Evolutionary conservation across 208 protist genomes (phyloP), one percentile per base, ranked within the genome.

Genomic region (Naegleria lovaniensis): DNA sequence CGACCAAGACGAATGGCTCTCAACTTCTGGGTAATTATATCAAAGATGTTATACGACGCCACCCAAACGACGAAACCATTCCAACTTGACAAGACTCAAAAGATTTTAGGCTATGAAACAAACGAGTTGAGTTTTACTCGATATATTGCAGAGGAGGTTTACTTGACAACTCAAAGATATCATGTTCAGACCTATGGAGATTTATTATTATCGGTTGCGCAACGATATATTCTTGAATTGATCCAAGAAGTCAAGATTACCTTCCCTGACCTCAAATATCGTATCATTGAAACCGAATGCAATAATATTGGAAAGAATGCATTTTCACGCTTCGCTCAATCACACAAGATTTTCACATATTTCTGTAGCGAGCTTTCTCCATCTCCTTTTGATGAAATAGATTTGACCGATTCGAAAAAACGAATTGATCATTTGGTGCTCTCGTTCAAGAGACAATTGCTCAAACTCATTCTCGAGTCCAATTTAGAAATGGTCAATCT

Each of bases 1-100:
- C 15, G 33, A 38, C 85, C 85, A 25, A 51, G 85, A 88, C 16
- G 19, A 38, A 29, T 15, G 22, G 43, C 41, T 13, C 15, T 88
- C 11, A 88, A 88, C n/a, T 88, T 88, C 41, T 88, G 85, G 85
- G 43, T 88, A 4, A 58, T 58, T 11, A 13, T 88, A 58, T 48
- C 85, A 29, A 58, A 48, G 13, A 33, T 88, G 41, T 43, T 88
- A 22, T 39, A 33, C 13, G 29, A 88, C 3, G 67, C 67, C 29
- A 36, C 29, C 7, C 67, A 79, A 79, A 79, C 67, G n/a, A 79
- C 67, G 36, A 79, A 79, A 33, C 67, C 67, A 79, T 79, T 79
- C 67, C 67, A 79, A 79, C 29, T 79, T 36, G 67, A 79, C 29
- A 79, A 79, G 29, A 36, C 67, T 36, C 67, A 79, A 79, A 79